phyloP scores from a whole-genome alignment of 345 rosid species.

The Eutrema japonicum region DNA sequence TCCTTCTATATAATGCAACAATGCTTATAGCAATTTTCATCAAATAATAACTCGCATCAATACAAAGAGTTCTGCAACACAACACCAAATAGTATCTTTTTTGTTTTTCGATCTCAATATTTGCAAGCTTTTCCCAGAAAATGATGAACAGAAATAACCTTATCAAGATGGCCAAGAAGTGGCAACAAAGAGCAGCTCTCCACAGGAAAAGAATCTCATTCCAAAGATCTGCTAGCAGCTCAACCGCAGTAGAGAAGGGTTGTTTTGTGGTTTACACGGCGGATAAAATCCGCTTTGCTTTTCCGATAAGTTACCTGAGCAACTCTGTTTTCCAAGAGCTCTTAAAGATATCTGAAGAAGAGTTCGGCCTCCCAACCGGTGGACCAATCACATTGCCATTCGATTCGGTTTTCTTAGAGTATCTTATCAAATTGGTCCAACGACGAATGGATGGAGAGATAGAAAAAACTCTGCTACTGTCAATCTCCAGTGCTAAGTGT shows the following conservation, averaged over 20 bases:
- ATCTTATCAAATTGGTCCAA: not conserved
- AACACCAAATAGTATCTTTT: not conserved
- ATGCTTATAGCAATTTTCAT: not conserved
- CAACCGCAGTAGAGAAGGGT: not conserved
- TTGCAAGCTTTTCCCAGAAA: not conserved
- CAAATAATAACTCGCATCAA: constrained; percentile 4
- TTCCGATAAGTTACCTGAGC: no score
- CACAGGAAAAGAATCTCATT: constrained; percentile 18
- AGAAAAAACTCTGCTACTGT: constrained; percentile 5
- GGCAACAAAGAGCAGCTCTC: constrained; percentile 37
- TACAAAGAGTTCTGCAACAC: not conserved
- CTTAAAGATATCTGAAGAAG: no score
- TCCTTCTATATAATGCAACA: constrained; percentile 14
- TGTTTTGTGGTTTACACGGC: no score
- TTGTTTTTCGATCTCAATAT: not conserved
- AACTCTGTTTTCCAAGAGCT: no score
- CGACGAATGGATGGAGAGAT: constrained; percentile 11
- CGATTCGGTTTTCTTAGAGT: no score
- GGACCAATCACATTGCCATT: not conserved
- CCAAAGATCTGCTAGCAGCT: not conserved
- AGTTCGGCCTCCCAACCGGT: no score
- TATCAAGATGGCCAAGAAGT: constrained; percentile 33
- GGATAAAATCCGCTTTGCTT: no score
- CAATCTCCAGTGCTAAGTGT: constrained; percentile 14
- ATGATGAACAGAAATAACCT: constrained; percentile 24